These are phyloP conservation scores for Magnolia sinica DNA, from an alignment of 164 flowering plant species.

Conservation along the genomic window DNA sequence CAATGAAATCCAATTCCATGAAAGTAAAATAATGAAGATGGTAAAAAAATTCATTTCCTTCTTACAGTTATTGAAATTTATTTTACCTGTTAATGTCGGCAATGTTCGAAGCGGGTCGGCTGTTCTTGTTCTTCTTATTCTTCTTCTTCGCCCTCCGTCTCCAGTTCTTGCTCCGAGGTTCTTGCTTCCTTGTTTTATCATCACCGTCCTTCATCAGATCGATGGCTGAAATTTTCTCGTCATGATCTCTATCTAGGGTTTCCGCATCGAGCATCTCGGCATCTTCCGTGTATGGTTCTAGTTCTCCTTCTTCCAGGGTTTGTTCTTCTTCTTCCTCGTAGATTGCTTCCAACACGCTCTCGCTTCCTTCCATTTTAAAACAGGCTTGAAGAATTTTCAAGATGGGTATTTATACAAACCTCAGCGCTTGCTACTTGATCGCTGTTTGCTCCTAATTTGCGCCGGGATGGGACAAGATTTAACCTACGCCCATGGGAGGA, in stretches of 20 bases:
- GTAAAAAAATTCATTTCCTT: not conserved
- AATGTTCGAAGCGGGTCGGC: slow-evolving; percentile 22
- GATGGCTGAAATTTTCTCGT: slow-evolving; percentile 21
- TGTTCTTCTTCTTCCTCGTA: slow-evolving; percentile 36
- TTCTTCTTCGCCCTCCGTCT: slow-evolving; percentile 27
- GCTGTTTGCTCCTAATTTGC: no score
- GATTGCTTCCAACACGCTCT: slow-evolving; percentile 41
- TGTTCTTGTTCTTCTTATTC: slow-evolving; percentile 44
- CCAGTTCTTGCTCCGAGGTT: slow-evolving; percentile 24
- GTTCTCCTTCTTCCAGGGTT: slow-evolving; percentile 28
- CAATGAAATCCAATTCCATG: not conserved
- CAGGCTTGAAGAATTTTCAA: not conserved
- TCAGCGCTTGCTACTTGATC: no score
- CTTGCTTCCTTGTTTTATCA: slow-evolving; percentile 17
- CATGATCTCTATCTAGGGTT: slow-evolving; percentile 46
- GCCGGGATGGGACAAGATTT: no score
- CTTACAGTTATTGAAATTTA: not conserved
- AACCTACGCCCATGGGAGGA: no score
- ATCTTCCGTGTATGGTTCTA: slow-evolving; percentile 23
- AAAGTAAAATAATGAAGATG: not conserved
- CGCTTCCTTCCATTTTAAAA: slow-evolving; percentile 47
- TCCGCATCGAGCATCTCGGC: slow-evolving; percentile 79
- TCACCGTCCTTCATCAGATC: slow-evolving; percentile 19
- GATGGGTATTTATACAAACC: no score
- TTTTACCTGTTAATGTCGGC: slow-evolving; percentile 58